phyloP scores from a whole-genome alignment of 2,329 filamentous ascomycete genomes.

The Diaporthe ilicicola region DNA sequence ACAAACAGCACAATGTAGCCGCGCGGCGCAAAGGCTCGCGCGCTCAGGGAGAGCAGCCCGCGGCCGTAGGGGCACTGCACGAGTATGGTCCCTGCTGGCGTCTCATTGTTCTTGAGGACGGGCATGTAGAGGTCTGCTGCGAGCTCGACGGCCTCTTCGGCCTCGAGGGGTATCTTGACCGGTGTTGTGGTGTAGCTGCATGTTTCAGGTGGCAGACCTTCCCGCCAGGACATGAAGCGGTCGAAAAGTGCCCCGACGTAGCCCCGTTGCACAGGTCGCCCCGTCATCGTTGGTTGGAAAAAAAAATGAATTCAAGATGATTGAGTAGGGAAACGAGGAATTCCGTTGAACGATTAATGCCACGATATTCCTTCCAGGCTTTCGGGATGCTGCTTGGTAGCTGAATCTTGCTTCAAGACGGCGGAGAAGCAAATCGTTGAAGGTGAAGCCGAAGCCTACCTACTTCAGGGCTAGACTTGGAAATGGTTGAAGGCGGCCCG shows the following conservation, averaged over 20 bases:
- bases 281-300: not conserved
- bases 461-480: no score
- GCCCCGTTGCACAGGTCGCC: not conserved
- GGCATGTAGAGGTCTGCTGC: conserved; percentile 36
- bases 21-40: conserved; percentile 34
- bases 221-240: conserved; percentile 7
- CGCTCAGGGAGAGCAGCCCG: conserved; percentile 19
- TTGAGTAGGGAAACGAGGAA: not conserved
- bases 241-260: conserved; percentile 20
- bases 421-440: no score
- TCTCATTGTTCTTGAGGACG: not conserved
- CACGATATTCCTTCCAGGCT: no score
- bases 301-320: conserved; percentile 37
- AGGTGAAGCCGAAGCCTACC: no score
- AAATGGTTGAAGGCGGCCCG: no score
- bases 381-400: no score
- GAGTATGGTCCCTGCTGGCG: conserved; percentile 28
- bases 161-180: conserved; percentile 31
- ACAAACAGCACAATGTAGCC: conserved; percentile 38
- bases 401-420: no score
- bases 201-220: conserved; percentile 20
- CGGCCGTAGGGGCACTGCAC: conserved; percentile 35
- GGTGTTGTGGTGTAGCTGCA: conserved; percentile 30
- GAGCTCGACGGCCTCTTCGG: conserved; percentile 32
- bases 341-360: not conserved